phyloP scores from a whole-genome alignment of 371 early-diverging fungal genomes.

The Mortierella sp. region DNA sequence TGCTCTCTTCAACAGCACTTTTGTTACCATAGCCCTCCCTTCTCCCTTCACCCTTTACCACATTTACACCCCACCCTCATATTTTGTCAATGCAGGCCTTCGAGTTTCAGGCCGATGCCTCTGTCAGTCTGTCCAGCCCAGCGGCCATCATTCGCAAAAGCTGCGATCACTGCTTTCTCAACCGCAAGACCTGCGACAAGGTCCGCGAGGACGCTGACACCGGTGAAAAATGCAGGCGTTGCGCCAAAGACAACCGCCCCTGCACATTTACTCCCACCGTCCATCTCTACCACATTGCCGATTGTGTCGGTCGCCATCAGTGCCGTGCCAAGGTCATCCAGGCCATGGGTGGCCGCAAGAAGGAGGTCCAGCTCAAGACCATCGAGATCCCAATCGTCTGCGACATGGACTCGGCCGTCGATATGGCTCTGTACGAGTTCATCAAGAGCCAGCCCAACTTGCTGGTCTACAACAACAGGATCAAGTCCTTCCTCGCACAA shows the following conservation, averaged over 20 bases:
- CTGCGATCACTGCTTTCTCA: constrained; percentile 58
- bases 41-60: neutral
- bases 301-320: constrained; percentile 58
- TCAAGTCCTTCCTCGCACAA: constrained; percentile 55
- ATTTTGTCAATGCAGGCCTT: constrained; percentile 50
- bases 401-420: constrained; percentile 42
- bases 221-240: constrained; percentile 54
- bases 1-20: neutral
- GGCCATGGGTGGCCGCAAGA: constrained; percentile 58
- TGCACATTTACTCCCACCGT: constrained; percentile 58
- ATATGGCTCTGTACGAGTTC: constrained; percentile 47
- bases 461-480: constrained; percentile 54
- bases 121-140: constrained; percentile 49
- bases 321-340: constrained; percentile 59
- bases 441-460: constrained; percentile 55
- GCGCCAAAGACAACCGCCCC: constrained; percentile 57
- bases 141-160: constrained; percentile 56
- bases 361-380: constrained; percentile 49
- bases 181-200: constrained; percentile 58
- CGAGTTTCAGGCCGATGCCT: constrained; percentile 55
- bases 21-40: neutral
- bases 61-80: neutral
- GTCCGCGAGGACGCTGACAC: constrained; percentile 48
- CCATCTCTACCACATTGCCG: constrained; percentile 56
- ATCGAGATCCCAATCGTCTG: constrained; percentile 57